Base-by-base conservation (phyloP, 192 early-diverging fungal species). In the Dispira simplex region DNA sequence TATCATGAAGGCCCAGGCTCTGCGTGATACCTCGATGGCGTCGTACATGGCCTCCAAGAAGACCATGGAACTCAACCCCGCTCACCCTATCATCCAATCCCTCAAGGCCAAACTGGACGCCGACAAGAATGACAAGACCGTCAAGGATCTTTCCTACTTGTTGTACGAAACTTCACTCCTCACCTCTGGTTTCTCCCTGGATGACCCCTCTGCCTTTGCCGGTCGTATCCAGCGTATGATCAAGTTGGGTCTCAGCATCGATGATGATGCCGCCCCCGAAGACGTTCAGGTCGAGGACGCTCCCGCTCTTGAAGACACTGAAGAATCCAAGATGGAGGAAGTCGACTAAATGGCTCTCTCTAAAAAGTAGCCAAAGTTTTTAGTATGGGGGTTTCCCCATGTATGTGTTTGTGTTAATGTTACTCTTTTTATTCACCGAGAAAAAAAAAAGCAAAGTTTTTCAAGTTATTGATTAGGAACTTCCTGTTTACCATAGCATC, bases 21-120 rank as follows among this genome's bases (percentile, higher is more conserved):
- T 98, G 75, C 90, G 95, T 77, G 95, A 99, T 80, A 88, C 88
- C 47, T 90, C 88, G 70, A 98, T 98, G 97, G 90, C 92, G 62
- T 81, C 88, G n/a, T 99, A 98, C 90, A 99, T 99, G 97, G 92
- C 91, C 45, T 92, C 89, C 73, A 99, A 99, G 89, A 96, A 97
- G 86, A 97, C 93, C 55, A 81, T 99, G 68, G 97, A 97, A 79
- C 78, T 99, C 75, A 97, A 99, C 89, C 88, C 97, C 66, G 75
- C 81, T 64, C 89, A 99, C 84, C 74, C 91, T 26, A 97, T 99
- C 75, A 80, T 99, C 78, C 87, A 90, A 79, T 84, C 90, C 63
- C 86, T 99, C 65, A 93, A 93, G 82, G 72, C 73, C 72, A 96
- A 94, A 85, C 86, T 93, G 45, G 83, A 84, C 48, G 86, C 85